Evolutionary conservation across 2,329 filamentous ascomycete genomes (phyloP).

Genomic region (Cercospora brassicicola): DNA sequence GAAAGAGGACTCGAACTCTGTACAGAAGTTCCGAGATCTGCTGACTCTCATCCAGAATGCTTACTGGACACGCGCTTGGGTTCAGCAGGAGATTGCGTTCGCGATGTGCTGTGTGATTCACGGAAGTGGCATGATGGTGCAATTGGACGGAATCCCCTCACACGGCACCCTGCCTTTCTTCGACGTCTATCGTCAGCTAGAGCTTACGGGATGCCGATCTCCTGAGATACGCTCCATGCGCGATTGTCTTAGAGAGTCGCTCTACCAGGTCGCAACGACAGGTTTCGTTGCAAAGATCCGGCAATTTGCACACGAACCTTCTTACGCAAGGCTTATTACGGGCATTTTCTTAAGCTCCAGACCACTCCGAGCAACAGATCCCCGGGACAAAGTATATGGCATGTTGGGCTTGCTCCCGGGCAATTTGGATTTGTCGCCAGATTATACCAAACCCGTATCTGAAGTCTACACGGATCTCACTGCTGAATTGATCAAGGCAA

Average conservation of each 20-base stretch:
- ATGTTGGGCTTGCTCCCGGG: conserved; percentile 2
- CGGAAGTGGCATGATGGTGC: too few relatives aligned
- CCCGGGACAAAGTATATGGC: conserved; percentile 7
- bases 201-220: too few relatives aligned
- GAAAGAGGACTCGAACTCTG: too few relatives aligned
- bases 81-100: background rate
- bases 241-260: too few relatives aligned
- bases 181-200: too few relatives aligned
- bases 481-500: background rate
- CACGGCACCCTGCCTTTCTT: too few relatives aligned
- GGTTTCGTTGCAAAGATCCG: background rate
- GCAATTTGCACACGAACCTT: background rate
- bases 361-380: background rate
- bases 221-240: too few relatives aligned
- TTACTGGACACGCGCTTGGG: background rate
- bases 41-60: background rate
- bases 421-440: background rate
- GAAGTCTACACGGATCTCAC: background rate
- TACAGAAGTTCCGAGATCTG: too few relatives aligned
- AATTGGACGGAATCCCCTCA: too few relatives aligned
- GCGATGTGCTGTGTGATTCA: background rate
- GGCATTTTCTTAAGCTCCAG: background rate
- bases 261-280: too few relatives aligned
- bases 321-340: background rate
- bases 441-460: background rate